Evolutionary conservation across 441 rosid species (phyloP).

Genomic region (Viola pubescens): DNA sequence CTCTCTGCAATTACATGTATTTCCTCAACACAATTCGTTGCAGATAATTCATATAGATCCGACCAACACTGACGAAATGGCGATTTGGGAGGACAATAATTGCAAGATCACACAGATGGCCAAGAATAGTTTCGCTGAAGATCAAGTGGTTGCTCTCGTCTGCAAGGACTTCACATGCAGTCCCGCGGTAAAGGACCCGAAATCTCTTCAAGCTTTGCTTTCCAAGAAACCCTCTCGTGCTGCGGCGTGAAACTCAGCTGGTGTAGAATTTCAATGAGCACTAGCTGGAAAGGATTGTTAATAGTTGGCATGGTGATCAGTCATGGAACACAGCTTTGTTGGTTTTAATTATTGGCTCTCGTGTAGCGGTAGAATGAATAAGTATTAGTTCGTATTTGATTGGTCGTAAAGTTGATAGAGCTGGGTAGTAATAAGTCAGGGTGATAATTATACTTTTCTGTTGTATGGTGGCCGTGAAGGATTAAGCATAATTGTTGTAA

Average conservation of each 20-base stretch:
- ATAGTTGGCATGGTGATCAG: too few species aligned
- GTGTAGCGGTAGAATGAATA: too few species aligned
- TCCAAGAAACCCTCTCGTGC: conserved; percentile 32
- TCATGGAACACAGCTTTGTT: too few species aligned
- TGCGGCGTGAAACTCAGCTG: conserved; percentile 2
- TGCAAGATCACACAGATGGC: conserved; percentile 55
- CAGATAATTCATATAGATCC: conserved; percentile 89
- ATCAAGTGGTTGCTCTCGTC: conserved; percentile 65
- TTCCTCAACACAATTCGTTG: neutral
- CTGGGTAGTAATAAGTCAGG: too few species aligned
- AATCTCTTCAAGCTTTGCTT: conserved; percentile 44
- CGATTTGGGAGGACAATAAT: conserved; percentile 64
- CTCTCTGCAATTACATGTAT: neutral
- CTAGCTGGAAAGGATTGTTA: too few species aligned
- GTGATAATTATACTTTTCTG: too few species aligned
- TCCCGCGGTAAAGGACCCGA: conserved; percentile 43
- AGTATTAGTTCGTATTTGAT: too few species aligned
- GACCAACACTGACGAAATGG: conserved; percentile 48
- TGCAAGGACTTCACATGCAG: conserved; percentile 87
- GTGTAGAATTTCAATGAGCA: neutral
- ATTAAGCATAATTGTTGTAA: too few species aligned
- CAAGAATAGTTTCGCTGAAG: conserved; percentile 37
- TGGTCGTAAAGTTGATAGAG: too few species aligned
- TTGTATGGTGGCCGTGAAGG: too few species aligned
- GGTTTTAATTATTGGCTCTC: too few species aligned